These are phyloP conservation scores for Rickenella mellea DNA, from an alignment of 768 basidiomycete species.

Conservation along the genomic window DNA sequence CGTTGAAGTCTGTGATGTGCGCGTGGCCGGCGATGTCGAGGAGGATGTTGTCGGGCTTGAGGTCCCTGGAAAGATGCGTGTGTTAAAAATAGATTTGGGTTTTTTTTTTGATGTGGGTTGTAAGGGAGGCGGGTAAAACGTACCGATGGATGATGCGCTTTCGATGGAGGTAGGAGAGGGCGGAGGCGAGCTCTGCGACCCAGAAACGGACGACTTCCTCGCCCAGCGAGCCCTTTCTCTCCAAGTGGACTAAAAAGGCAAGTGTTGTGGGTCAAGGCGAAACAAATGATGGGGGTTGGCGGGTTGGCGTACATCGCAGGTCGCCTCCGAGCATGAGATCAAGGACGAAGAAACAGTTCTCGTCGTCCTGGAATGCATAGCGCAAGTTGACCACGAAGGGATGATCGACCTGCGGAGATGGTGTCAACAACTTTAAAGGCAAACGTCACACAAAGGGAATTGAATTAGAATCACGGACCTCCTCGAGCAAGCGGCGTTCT, in stretches of 20 bases:
- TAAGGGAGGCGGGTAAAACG: slow-evolving; percentile 12
- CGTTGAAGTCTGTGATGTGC: slow-evolving; percentile 97
- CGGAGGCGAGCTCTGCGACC: slow-evolving; percentile 80
- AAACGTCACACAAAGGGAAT: slow-evolving; percentile 14
- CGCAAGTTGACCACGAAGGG: slow-evolving; percentile 84
- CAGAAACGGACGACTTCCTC: slow-evolving; percentile 81
- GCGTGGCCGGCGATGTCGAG: slow-evolving; percentile 91
- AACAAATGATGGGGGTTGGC: background rate
- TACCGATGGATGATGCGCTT: slow-evolving; percentile 94
- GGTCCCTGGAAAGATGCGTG: slow-evolving; percentile 45
- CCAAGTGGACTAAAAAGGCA: slow-evolving; percentile 65
- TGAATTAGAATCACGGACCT: slow-evolving; percentile 22
- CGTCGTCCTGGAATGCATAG: slow-evolving; percentile 96
- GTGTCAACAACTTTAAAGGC: background rate
- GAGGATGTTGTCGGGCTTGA: slow-evolving; percentile 97
- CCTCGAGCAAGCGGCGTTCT: slow-evolving; percentile 41
- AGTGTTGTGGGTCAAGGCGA: background rate
- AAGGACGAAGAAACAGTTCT: slow-evolving; percentile 95
- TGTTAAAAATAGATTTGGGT: background rate
- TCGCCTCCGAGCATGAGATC: slow-evolving; percentile 97
- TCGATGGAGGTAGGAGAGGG: slow-evolving; percentile 80
- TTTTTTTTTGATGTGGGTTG: background rate
- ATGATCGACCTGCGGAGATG: slow-evolving; percentile 62
- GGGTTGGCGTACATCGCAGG: slow-evolving; percentile 61
- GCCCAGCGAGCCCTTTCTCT: slow-evolving; percentile 52